Evolutionary conservation across 1,139 yeast genomes (phyloP).

Genomic region (Blastobotrys serpentis): DNA sequence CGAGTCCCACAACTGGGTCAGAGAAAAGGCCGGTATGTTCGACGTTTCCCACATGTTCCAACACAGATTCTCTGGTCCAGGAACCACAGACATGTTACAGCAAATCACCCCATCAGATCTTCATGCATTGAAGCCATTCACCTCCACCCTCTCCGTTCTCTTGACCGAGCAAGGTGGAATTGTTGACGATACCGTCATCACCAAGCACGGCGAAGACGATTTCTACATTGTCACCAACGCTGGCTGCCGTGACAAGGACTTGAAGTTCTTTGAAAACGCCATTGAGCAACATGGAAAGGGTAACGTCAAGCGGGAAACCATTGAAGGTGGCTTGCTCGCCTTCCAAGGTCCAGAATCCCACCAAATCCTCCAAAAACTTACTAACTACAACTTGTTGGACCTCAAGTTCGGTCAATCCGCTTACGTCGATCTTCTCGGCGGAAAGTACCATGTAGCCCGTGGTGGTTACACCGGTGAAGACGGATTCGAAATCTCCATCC

Average conservation of each 20-base stretch:
- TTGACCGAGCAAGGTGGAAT: conserved; percentile 75
- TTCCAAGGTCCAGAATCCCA: conserved; percentile 89
- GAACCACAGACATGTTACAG: conserved; percentile 68
- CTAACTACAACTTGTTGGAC: conserved; percentile 55
- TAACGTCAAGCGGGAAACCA: conserved; percentile 55
- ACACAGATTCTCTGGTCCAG: conserved; percentile 70
- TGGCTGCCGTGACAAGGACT: conserved; percentile 84
- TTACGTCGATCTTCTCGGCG: conserved; percentile 50
- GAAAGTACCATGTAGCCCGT: conserved; percentile 70
- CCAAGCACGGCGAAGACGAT: conserved; percentile 74
- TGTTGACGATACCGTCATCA: conserved; percentile 85
- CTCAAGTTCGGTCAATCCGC: conserved; percentile 76
- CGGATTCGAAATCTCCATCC: conserved; percentile 89
- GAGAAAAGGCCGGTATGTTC: conserved; percentile 81
- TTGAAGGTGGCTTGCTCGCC: conserved; percentile 80
- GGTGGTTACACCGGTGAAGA: conserved; percentile 99
- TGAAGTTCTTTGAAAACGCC: conserved; percentile 58
- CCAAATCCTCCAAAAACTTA: conserved; percentile 60
- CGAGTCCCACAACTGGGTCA: conserved; percentile 93
- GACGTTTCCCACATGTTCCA: conserved; percentile 98
- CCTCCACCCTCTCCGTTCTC: conserved; percentile 75
- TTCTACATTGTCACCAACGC: conserved; percentile 96
- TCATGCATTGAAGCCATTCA: conserved; percentile 50
- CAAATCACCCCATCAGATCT: conserved; percentile 85
- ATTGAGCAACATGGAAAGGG: conserved; percentile 43